Evolutionary conservation across 306 rosid species (phyloP).

Genomic region (Prosopis cineraria): DNA sequence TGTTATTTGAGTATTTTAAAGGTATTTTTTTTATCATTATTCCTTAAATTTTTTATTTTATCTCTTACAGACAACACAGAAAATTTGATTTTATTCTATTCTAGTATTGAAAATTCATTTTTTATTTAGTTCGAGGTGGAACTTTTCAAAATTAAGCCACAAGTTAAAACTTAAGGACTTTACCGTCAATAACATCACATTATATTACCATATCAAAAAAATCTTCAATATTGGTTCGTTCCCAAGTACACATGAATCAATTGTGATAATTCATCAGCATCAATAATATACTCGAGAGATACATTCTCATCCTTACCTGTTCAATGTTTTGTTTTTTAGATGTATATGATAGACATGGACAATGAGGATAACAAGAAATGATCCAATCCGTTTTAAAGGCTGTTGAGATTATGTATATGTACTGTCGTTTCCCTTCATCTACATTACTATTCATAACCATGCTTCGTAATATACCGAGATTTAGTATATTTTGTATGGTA

Average conservation of each 20-base stretch:
- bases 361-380: not conserved
- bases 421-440: not conserved
- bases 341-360: not conserved
- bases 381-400: not conserved
- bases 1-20: no score
- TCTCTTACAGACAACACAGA: no score
- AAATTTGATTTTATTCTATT: not conserved
- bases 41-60: no score
- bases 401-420: not conserved
- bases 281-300: not conserved
- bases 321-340: not conserved
- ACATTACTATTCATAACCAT: slow-evolving; percentile 23
- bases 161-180: not conserved
- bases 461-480: slow-evolving; percentile 23
- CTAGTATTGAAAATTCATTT: not conserved
- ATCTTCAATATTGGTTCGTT: not conserved
- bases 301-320: not conserved
- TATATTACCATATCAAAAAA: not conserved
- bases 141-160: not conserved
- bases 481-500: slow-evolving; percentile 28
- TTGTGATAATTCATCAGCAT: not conserved
- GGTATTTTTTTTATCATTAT: no score
- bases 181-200: not conserved
- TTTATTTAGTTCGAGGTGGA: not conserved
- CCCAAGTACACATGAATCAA: not conserved